Evolutionary conservation across 139 green algal species (phyloP), one percentile per base, ranked within the genome.

Genomic region (Coelastrella sp.): DNA sequence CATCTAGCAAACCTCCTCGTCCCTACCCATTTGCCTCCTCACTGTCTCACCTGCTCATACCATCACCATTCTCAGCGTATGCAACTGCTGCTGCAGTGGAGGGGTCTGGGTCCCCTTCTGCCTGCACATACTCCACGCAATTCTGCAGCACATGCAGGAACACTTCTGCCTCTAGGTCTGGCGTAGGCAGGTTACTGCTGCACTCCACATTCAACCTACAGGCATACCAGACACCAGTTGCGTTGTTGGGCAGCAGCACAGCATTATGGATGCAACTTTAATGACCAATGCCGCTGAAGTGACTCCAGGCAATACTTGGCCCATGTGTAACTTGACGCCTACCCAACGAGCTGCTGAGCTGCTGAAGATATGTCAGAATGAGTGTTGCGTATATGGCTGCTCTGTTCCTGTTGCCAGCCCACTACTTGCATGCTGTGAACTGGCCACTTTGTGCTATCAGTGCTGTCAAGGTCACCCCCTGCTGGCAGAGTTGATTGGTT

Each of bases 151-250:
- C 63, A 90, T 97, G 93, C 86, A 99, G 89, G 87, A 98, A 98
- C 10, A 99, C 94, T 87, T 99, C 97, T 1, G 95, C 92, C 83
- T 99, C 97, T 57, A 99, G 90, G 87, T 99, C 97, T 78, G 91
- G 87, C 0, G 96, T 97, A 4, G 91, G 35, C 24, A 97, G 89
- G 81, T 93, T 93, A 73, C 66, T 72, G n/a, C 88, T 93, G 94
- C 95, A 97, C 49, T 87, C 85, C 11, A 97, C 92, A 12, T 89
- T 88, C 81, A 97, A 86, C 84, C 94, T 95, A 84, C 70, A 61
- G 9, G 35, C 35, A 49, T 49, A 49, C 1, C 35, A 49, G 35
- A 49, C 35, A 3, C 35, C 35, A 49, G 35, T 49, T 49, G 35
- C 35, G 35, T 49, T 49, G 35, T 49, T 49, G 35, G 35, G 35